Percentiles rank a stretch among this genome's conserved stretches.
Conservation (phyloP, 345 rosid species). For the Anacardium occidentale region DNA sequence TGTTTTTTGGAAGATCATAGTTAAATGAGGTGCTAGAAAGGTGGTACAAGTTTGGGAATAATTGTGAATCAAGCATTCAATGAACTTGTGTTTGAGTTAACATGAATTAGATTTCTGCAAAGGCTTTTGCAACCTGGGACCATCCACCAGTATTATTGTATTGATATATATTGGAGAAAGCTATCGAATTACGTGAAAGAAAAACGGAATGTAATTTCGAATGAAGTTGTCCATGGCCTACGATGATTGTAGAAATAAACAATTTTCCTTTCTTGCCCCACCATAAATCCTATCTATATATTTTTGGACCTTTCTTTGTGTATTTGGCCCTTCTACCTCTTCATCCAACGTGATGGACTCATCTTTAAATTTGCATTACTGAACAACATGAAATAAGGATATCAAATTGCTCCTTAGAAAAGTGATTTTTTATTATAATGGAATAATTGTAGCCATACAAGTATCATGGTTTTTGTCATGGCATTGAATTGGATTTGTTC, state of each 20-base stretch:
- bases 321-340: background rate
- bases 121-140: background rate
- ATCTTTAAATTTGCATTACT: background rate
- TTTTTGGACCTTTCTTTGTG: background rate
- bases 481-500: background rate
- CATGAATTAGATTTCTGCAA: background rate
- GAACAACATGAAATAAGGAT: background rate
- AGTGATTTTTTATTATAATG: background rate
- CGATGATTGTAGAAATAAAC: no score
- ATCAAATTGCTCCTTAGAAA: background rate
- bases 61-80: background rate
- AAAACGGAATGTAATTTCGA: background rate
- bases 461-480: background rate
- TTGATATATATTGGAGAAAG: background rate
- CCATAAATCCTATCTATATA: background rate
- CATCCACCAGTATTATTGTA: background rate
- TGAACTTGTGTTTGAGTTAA: background rate
- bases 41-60: background rate
- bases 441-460: background rate
- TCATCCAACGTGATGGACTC: background rate
- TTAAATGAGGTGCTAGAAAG: background rate
- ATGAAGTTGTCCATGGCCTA: background rate
- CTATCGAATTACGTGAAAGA: background rate
- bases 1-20: background rate
- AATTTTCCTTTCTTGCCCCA: background rate